Conservation (phyloP, 1,139 yeast species). For the Wickerhamomyces sp. region DNA sequence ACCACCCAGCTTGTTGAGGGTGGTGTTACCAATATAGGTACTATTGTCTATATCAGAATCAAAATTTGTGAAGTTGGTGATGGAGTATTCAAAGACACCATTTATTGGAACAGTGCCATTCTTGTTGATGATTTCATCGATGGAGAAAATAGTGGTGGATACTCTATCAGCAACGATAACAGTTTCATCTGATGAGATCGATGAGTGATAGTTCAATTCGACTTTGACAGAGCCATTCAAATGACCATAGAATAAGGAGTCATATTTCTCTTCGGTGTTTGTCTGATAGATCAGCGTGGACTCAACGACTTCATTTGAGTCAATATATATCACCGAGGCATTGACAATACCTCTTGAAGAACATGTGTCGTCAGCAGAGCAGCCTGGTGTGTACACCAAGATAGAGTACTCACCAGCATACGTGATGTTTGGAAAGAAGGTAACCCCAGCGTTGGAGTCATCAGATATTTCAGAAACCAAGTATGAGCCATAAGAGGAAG, state of each 20-base stretch:
- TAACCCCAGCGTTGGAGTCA: conserved; percentile 39
- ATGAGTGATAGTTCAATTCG: conserved; percentile 36
- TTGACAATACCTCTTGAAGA: conserved; percentile 67
- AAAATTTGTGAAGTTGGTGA: conserved; percentile 54
- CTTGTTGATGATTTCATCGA: conserved; percentile 40
- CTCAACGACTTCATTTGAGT: conserved; percentile 36
- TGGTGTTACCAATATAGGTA: conserved; percentile 58
- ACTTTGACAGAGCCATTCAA: conserved; percentile 56
- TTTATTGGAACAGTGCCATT: conserved; percentile 40
- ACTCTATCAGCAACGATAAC: conserved; percentile 71
- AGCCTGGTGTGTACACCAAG: conserved; percentile 81
- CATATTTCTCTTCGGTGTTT: conserved; percentile 76
- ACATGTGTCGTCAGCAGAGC: conserved; percentile 67
- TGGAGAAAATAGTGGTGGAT: conserved; percentile 46
- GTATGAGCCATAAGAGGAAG: conserved; percentile 28
- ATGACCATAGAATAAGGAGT: conserved; percentile 67
- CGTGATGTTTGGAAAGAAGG: conserved; percentile 65
- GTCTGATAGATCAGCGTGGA: conserved; percentile 62
- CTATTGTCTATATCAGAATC: conserved; percentile 31
- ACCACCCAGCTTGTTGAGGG: conserved; percentile 60
- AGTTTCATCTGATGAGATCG: conserved; percentile 24
- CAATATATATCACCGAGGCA: conserved; percentile 52
- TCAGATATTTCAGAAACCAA: conserved; percentile 29
- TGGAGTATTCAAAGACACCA: conserved; percentile 79
- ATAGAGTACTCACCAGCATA: conserved; percentile 73